Percentiles rank a stretch among this genome's conserved stretches.
phyloP scores from a whole-genome alignment of 2,329 filamentous ascomycete species.

The Fusarium praegraminearum region DNA sequence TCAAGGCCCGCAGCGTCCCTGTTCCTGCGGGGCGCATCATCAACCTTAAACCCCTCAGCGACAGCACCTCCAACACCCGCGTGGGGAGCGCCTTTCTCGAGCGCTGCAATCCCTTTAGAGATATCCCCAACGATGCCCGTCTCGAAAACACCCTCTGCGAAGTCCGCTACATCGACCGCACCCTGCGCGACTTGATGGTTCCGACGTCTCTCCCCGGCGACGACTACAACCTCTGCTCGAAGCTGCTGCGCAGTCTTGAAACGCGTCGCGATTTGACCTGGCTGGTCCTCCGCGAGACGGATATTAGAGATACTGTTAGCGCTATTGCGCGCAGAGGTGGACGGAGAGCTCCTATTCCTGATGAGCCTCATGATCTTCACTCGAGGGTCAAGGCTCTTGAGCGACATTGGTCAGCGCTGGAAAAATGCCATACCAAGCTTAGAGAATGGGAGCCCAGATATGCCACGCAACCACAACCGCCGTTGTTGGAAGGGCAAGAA shows the following conservation, averaged over 20 bases:
- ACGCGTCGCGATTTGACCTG: conserved; percentile 29
- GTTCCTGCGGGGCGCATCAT: conserved; percentile 8
- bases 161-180: conserved; percentile 28
- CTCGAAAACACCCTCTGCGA: conserved; percentile 34
- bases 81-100: conserved; percentile 30
- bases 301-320: conserved; percentile 21
- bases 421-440: conserved; percentile 32
- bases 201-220: conserved; percentile 30
- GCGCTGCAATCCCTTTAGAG: conserved; percentile 31
- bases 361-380: conserved; percentile 24
- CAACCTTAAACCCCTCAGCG: conserved; percentile 18
- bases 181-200: conserved; percentile 19
- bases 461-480: conserved; percentile 6
- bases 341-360: conserved; percentile 11
- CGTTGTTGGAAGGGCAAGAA: background rate
- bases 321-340: conserved; percentile 26
- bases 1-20: conserved; percentile 16
- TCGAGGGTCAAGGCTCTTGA: conserved; percentile 16
- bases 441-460: conserved; percentile 31
- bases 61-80: conserved; percentile 9
- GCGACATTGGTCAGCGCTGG: conserved; percentile 28
- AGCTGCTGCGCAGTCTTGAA: conserved; percentile 25
- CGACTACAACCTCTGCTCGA: conserved; percentile 27
- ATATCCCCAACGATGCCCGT: conserved; percentile 17
- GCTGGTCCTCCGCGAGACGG: conserved; percentile 23